phyloP scores from a whole-genome alignment of 116 monocot genomes.

The Zostera marina region DNA sequence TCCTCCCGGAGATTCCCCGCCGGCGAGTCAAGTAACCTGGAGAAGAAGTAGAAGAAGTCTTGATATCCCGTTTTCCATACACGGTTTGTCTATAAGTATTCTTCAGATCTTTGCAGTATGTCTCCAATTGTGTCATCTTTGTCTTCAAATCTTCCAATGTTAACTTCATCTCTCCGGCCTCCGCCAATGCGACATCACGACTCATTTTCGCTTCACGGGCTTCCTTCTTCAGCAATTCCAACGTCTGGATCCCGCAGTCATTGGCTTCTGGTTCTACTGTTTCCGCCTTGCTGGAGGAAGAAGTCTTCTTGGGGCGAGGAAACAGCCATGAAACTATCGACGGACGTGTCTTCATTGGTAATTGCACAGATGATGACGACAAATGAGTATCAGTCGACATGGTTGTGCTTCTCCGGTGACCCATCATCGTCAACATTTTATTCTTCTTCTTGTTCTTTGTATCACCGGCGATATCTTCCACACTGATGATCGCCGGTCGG shows the following conservation, averaged over 20 bases:
- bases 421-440: too few relatives aligned
- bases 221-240: conserved; percentile 72
- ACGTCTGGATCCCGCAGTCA: conserved; percentile 49
- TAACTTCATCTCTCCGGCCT: conserved; percentile 64
- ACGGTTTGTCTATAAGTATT: conserved; percentile 45
- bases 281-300: conserved; percentile 40
- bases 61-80: conserved; percentile 33
- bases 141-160: conserved; percentile 48
- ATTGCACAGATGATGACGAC: conserved; percentile 10
- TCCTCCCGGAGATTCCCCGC: conserved; percentile 21
- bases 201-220: conserved; percentile 55
- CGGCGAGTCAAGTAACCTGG: conserved; percentile 13
- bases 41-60: too few relatives aligned
- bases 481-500: conserved; percentile 31
- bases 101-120: conserved; percentile 68
- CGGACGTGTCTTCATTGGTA: conserved; percentile 25
- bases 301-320: conserved; percentile 49
- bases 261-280: conserved; percentile 51
- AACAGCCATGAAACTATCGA: conserved; percentile 58
- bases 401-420: too few relatives aligned
- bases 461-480: conserved; percentile 17
- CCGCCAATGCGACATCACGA: conserved; percentile 47
- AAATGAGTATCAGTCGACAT: conserved; percentile 8
- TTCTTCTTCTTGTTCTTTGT: conserved; percentile 16
- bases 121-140: conserved; percentile 54